phyloP scores from a whole-genome alignment of 495 filamentous ascomycete species.

The Penicillium simplicissimum region DNA sequence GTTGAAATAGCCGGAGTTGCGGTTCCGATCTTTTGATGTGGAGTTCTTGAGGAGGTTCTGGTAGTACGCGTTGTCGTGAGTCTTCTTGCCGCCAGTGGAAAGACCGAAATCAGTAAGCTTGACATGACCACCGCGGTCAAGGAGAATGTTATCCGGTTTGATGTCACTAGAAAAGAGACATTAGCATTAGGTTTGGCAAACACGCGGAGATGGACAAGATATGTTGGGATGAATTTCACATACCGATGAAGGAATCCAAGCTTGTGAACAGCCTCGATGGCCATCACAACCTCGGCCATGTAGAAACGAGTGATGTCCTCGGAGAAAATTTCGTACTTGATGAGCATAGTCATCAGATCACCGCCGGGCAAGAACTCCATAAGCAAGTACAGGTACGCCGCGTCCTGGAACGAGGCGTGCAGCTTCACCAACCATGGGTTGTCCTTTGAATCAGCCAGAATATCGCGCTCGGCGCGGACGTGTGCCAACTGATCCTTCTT shows the following conservation, averaged over 20 bases:
- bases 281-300: constrained; percentile 96
- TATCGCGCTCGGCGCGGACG: constrained; percentile 96
- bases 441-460: constrained; percentile 91
- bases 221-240: constrained; percentile 23
- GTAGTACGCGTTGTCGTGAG: constrained; percentile 98
- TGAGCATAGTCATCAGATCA: constrained; percentile 99
- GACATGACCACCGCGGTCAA: constrained; percentile 93
- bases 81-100: constrained; percentile 95
- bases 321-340: constrained; percentile 99
- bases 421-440: constrained; percentile 99
- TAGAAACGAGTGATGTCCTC: constrained; percentile 99
- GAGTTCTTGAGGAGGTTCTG: constrained; percentile 90
- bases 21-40: constrained; percentile 65
- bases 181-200: constrained; percentile 15
- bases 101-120: constrained; percentile 99
- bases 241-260: constrained; percentile 98
- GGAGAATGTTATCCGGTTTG: constrained; percentile 97
- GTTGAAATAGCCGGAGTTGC: constrained; percentile 84
- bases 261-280: constrained; percentile 97
- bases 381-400: constrained; percentile 93
- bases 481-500: constrained; percentile 99
- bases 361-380: constrained; percentile 99
- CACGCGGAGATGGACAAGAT: neutral
- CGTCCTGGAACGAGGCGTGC: constrained; percentile 95
- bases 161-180: constrained; percentile 70